Conservation (phyloP, 805 yeast genomes). For the Starmerella roubikii region DNA sequence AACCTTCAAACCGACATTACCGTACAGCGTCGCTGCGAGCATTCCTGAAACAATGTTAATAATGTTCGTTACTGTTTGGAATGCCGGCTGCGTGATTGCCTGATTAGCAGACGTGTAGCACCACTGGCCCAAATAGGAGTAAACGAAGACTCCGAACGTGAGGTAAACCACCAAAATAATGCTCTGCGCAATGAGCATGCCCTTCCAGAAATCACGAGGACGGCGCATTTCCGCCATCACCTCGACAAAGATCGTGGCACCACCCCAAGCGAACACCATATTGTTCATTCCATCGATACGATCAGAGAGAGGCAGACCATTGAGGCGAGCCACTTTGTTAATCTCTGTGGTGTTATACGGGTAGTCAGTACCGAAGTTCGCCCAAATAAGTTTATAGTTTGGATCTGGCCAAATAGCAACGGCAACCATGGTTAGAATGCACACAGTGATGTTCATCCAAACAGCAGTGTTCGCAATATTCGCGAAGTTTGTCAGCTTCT, state of each 20-base stretch:
- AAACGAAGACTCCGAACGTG: slow-evolving; percentile 33
- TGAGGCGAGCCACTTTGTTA: slow-evolving; percentile 1
- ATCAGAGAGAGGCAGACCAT: slow-evolving; percentile 2
- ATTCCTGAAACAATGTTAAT: slow-evolving; percentile 29
- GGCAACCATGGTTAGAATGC: slow-evolving; percentile 35
- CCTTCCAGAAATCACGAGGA: slow-evolving; percentile 38
- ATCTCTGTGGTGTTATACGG: neutral
- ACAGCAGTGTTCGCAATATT: slow-evolving; percentile 34
- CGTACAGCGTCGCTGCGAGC: slow-evolving; percentile 35
- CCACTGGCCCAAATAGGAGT: slow-evolving; percentile 36
- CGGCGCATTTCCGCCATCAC: slow-evolving; percentile 37
- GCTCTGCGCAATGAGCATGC: slow-evolving; percentile 32
- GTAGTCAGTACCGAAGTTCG: neutral
- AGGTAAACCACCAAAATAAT: slow-evolving; percentile 32
- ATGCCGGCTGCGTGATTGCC: slow-evolving; percentile 27
- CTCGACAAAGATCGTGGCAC: slow-evolving; percentile 38
- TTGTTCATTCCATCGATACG: slow-evolving; percentile 27
- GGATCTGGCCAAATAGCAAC: slow-evolving; percentile 18
- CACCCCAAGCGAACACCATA: slow-evolving; percentile 38
- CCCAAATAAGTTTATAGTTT: neutral
- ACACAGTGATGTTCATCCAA: slow-evolving; percentile 35
- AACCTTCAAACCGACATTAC: slow-evolving; percentile 36
- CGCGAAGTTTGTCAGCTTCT: slow-evolving; percentile 30
- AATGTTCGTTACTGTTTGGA: slow-evolving; percentile 30
- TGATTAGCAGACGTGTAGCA: slow-evolving; percentile 28